phyloP scores from a whole-genome alignment of 176 grass and related monocot genomes.

The Hyparrhenia diplandra region DNA sequence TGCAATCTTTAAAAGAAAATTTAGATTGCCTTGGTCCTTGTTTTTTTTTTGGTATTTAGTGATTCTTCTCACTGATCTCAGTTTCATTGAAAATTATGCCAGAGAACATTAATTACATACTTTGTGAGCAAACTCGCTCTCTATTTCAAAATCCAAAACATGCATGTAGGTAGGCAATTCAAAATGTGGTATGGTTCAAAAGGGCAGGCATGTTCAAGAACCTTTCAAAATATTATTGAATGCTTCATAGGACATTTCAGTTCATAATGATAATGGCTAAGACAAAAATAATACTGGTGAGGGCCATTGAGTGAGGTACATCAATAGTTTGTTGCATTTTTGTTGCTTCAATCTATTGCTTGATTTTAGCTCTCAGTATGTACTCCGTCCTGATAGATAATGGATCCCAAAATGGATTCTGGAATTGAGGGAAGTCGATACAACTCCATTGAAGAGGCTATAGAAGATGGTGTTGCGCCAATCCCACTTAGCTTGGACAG shows the following conservation, averaged over 20 bases:
- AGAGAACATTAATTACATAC: not conserved
- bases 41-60: not conserved
- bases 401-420: constrained; percentile 99
- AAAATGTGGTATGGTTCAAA: not conserved
- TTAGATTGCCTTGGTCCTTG: not conserved
- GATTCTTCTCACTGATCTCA: constrained; percentile 9
- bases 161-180: not conserved
- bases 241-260: not conserved
- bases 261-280: not conserved
- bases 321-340: not conserved
- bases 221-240: not conserved
- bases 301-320: not conserved
- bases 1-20: not conserved
- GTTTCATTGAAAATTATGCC: not conserved
- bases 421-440: constrained; percentile 76
- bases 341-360: constrained; percentile 21
- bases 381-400: constrained; percentile 60
- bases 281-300: not conserved
- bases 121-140: not conserved
- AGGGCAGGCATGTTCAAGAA: not conserved
- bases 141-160: not conserved
- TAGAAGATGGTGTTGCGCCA: constrained; percentile 83
- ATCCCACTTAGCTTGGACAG: constrained; percentile 81
- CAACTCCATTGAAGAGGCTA: constrained; percentile 85
- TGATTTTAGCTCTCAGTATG: constrained; percentile 22